Evolutionary conservation across 352 stramenopile species (phyloP).

Genomic region (Globisporangium spiculum): DNA sequence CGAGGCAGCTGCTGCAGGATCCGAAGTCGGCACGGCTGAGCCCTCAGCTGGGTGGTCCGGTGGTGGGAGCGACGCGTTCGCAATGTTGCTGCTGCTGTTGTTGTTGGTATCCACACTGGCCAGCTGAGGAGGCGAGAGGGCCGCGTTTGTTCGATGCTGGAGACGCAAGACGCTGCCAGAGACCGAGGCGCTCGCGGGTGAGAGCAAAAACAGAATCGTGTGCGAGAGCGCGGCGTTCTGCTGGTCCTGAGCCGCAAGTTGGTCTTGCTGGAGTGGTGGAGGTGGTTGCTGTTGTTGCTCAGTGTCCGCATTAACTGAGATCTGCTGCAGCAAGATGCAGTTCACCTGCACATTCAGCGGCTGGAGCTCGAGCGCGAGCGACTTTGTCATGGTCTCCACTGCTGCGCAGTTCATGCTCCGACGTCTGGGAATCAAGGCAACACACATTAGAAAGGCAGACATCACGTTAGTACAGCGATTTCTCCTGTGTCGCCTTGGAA

Average conservation of each 20-base stretch:
- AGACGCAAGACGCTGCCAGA: constrained; percentile 59
- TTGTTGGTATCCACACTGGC: background rate
- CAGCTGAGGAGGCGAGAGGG: background rate
- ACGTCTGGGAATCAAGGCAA: background rate
- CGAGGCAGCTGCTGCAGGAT: constrained; percentile 13
- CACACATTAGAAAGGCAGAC: background rate
- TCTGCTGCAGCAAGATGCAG: constrained; percentile 39
- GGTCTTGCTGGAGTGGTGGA: background rate
- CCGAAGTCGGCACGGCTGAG: background rate
- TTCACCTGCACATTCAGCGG: constrained; percentile 52
- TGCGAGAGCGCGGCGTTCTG: constrained; percentile 36
- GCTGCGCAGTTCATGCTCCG: constrained; percentile 13
- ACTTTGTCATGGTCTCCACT: constrained; percentile 42
- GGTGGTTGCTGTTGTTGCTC: background rate
- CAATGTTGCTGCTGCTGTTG: constrained; percentile 10
- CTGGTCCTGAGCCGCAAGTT: constrained; percentile 10
- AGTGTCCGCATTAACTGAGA: background rate
- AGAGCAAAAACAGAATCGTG: constrained; percentile 62
- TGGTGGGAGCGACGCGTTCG: background rate
- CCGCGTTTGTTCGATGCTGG: constrained; percentile 18
- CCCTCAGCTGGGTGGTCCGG: background rate
- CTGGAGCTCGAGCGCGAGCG: constrained; percentile 36
- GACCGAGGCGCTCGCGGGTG: constrained; percentile 39
- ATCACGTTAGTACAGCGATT: background rate
- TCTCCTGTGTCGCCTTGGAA: too few relatives aligned